A percentile compares a stretch with the other conserved stretches of the same genome.
phyloP scores from a whole-genome alignment of 129 eudicot genomes.

The Erigeron canadensis region DNA sequence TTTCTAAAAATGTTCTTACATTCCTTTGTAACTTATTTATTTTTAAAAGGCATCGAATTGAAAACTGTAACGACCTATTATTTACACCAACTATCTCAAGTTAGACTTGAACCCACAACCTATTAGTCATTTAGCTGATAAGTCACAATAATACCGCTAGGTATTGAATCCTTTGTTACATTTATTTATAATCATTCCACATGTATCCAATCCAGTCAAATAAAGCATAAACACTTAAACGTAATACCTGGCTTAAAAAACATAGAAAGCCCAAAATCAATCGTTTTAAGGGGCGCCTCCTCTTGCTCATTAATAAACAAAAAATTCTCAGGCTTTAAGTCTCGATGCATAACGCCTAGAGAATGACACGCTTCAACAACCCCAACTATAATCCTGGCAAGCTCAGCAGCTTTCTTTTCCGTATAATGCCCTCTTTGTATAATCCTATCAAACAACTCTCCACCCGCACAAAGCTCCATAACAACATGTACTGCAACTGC shows the following conservation, averaged over 20 bases:
- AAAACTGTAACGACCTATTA: no score
- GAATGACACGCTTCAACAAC: constrained; percentile 88
- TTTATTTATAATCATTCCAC: background rate
- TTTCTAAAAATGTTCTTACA: no score
- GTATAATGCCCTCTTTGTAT: constrained; percentile 85
- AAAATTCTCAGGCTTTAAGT: constrained; percentile 90
- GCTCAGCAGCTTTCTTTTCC: constrained; percentile 88
- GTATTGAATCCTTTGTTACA: no score
- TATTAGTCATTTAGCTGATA: no score
- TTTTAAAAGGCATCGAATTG: no score
- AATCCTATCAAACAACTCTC: constrained; percentile 90
- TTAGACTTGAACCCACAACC: no score
- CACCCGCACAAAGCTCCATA: constrained; percentile 95
- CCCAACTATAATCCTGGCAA: constrained; percentile 77
- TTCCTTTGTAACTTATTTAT: no score
- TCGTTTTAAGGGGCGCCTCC: constrained; percentile 77
- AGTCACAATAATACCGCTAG: no score
- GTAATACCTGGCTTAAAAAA: constrained; percentile 79
- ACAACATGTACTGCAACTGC: constrained; percentile 86
- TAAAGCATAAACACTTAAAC: background rate
- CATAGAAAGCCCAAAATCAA: constrained; percentile 88
- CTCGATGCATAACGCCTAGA: constrained; percentile 94
- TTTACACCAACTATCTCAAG: no score
- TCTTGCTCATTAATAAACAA: constrained; percentile 65
- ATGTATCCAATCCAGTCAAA: constrained; percentile 9